These are phyloP conservation scores for Reutealis trisperma DNA, from an alignment of 345 rosid genomes.

Conservation along the genomic window DNA sequence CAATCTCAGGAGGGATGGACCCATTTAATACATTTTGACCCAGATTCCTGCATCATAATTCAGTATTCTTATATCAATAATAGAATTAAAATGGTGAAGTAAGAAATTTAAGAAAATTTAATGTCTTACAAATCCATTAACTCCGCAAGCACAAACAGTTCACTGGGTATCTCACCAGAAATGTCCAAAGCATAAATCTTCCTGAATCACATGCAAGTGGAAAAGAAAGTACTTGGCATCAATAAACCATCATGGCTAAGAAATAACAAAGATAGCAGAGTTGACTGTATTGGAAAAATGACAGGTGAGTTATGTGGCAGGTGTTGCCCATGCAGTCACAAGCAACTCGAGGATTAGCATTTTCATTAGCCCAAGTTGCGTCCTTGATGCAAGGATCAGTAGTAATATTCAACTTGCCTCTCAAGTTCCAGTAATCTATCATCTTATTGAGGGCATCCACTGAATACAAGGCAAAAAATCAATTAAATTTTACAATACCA, in stretches of 20 bases:
- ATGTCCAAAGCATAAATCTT: constrained; percentile 65
- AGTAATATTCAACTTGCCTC: constrained; percentile 38
- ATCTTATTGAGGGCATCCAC: constrained; percentile 50
- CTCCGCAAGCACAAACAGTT: constrained; percentile 49
- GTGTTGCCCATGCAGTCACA: constrained; percentile 46
- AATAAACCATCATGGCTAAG: background rate
- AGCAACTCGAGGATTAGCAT: constrained; percentile 46
- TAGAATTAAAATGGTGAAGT: constrained; percentile 3
- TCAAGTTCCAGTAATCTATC: constrained; percentile 49
- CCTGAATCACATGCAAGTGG: constrained; percentile 30
- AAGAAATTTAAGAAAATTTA: background rate
- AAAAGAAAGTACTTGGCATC: background rate
- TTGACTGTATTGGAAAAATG: constrained; percentile 28
- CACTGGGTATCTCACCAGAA: constrained; percentile 48
- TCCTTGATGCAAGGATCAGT: constrained; percentile 46
- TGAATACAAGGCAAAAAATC: constrained; percentile 14
- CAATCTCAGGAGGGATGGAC: constrained; percentile 49
- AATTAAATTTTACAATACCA: background rate
- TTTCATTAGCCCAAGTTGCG: constrained; percentile 39
- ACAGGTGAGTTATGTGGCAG: constrained; percentile 56
- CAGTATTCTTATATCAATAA: background rate
- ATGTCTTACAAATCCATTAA: constrained; percentile 48
- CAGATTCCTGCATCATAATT: constrained; percentile 44
- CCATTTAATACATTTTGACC: constrained; percentile 56
- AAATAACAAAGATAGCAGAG: background rate